Conservation (phyloP, 805 yeast species). For the Komagataella pseudopastoris region DNA sequence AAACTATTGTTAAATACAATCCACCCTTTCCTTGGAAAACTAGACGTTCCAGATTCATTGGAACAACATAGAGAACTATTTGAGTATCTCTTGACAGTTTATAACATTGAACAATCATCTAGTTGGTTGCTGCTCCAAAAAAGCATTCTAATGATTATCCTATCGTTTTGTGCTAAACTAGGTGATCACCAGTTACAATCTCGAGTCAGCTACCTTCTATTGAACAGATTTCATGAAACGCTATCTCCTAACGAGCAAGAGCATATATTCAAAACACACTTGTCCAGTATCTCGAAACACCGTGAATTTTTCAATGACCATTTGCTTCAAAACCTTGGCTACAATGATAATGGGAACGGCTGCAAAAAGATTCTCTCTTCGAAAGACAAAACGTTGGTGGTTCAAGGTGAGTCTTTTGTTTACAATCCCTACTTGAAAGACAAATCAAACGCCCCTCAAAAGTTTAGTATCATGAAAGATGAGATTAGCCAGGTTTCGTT, state of each 20-base stretch:
- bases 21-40: constrained; percentile 22
- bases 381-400: neutral
- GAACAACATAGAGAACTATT: neutral
- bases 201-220: constrained; percentile 28
- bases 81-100: constrained; percentile 1
- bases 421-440: constrained; percentile 35
- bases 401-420: constrained; percentile 4
- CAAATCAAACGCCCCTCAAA: constrained; percentile 7
- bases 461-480: constrained; percentile 34
- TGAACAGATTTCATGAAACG: constrained; percentile 41
- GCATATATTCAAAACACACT: constrained; percentile 19
- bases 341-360: constrained; percentile 5
- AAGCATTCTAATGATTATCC: constrained; percentile 18
- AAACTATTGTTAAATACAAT: constrained; percentile 47
- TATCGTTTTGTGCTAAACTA: constrained; percentile 38
- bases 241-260: constrained; percentile 47
- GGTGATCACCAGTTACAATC: constrained; percentile 17
- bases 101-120: neutral
- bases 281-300: constrained; percentile 10
- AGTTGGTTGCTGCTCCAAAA: constrained; percentile 4
- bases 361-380: neutral
- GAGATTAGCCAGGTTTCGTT: constrained; percentile 49
- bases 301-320: constrained; percentile 63
- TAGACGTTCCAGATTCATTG: neutral
- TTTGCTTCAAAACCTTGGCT: constrained; percentile 19